Base-by-base conservation (phyloP, 2,329 filamentous ascomycete species). In the Fusarium sp. region DNA sequence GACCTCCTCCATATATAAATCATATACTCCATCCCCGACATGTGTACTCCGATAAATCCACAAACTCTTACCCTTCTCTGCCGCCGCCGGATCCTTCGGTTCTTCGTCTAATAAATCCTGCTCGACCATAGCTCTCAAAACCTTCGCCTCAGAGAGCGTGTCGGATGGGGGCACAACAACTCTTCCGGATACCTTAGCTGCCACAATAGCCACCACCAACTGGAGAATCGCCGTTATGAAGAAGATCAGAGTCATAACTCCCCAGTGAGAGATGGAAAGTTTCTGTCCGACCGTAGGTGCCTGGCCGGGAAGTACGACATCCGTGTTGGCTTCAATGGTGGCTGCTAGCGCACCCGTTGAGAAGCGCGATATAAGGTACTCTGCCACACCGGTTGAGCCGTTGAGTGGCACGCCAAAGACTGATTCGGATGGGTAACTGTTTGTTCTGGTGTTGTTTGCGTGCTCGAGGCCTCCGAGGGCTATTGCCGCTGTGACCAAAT, bases 391-490 rank as follows among this genome's bases (percentile, higher is more conserved):
- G 4, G 27, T 7, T 2, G 58, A 44, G 3, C 62, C 62, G 4
- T 58, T 58, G 1, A 58, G 7, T 3, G 59, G 59, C 0, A 29
- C 11, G 0, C 59, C 59, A 8, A 58, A 64, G 1, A 34, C 6
- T 0, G 59, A 40, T 0, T 34, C 41, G 0, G 24, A 10, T 14
- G 61, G 61, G 6, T 65, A 65, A 18, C 51, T 54, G 16, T 54
- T 54, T 18, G 51, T 22, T 32, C 20, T 5, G 5, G 14, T 16
- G 4, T 48, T 20, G 14, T 42, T 9, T 25, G 14, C 13, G 40
- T 41, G 54, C 13, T 25, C 29, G 13, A 56, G 57, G 1, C 65
- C 71, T 49, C 71, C 64, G 1, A 72, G 16, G 1, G 71, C 67
- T 20, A 73, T 69, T 0, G 67, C 60, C 0, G 51, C 58, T 5